These are phyloP conservation scores for Parathielavia hyrcaniae DNA, from an alignment of 495 filamentous ascomycete species.

Conservation along the genomic window DNA sequence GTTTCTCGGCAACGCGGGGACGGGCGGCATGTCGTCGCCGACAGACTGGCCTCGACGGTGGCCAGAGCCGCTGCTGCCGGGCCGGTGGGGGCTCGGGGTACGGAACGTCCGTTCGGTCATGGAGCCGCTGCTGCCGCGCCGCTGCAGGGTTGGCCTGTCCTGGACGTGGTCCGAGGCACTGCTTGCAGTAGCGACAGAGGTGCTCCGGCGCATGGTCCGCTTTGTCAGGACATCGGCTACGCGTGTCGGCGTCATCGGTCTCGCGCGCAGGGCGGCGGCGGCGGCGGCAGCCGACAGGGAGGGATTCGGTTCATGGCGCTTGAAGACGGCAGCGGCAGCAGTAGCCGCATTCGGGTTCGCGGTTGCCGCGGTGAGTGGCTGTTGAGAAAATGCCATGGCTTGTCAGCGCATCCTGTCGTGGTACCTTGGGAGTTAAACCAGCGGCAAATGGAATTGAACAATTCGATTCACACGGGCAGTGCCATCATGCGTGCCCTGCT, in stretches of 20 bases:
- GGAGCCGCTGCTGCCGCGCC: conserved; percentile 65
- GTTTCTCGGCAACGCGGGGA: conserved; percentile 61
- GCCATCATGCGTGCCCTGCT: no score
- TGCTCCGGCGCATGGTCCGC: conserved; percentile 66
- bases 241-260: conserved; percentile 65
- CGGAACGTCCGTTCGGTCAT: conserved; percentile 86
- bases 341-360: conserved; percentile 65
- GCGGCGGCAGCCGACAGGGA: conserved; percentile 78
- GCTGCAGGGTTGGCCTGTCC: conserved; percentile 46
- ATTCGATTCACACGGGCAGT: neutral
- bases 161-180: conserved; percentile 41
- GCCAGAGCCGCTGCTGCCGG: conserved; percentile 38
- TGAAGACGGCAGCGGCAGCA: conserved; percentile 76
- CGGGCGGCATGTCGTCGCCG: conserved; percentile 55
- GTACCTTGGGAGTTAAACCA: no score
- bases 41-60: conserved; percentile 22
- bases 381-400: conserved; percentile 17
- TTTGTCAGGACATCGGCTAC: conserved; percentile 82
- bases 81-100: conserved; percentile 55
- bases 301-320: conserved; percentile 53
- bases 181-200: conserved; percentile 61
- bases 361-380: conserved; percentile 55
- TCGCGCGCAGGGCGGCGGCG: conserved; percentile 71
- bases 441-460: neutral
- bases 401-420: conserved; percentile 12